Percentiles rank a stretch among this genome's conserved stretches.
Evolutionary conservation across 768 basidiomycete genomes (phyloP).

Genomic region (Pleurotus sapidus): DNA sequence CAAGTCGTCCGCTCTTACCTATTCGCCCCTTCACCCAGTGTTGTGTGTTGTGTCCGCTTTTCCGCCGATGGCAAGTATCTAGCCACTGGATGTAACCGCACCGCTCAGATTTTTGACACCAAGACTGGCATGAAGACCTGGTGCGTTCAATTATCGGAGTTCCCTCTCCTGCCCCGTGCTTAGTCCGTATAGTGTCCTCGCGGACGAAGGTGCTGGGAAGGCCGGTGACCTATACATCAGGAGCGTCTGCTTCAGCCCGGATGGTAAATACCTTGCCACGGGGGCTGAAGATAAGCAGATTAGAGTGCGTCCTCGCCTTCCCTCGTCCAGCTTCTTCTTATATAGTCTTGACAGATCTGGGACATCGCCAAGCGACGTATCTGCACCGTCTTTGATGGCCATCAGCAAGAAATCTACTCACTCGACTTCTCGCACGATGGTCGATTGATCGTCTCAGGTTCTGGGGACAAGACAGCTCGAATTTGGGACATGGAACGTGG

Average conservation of each 20-base stretch:
- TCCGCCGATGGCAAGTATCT: conserved; percentile 90
- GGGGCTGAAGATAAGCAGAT: conserved; percentile 85
- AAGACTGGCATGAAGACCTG: conserved; percentile 84
- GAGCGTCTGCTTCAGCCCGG: conserved; percentile 92
- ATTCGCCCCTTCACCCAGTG: conserved; percentile 26
- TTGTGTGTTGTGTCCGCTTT: conserved; percentile 89
- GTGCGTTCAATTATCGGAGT: conserved; percentile 38
- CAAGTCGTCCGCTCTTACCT: too few species aligned
- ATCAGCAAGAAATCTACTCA: conserved; percentile 90
- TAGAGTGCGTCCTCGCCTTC: conserved; percentile 31
- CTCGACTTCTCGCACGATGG: conserved; percentile 84
- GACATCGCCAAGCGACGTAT: conserved; percentile 78
- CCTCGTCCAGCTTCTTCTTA: background rate
- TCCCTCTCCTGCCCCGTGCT: background rate
- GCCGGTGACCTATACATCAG: conserved; percentile 87
- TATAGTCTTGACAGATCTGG: conserved; percentile 63
- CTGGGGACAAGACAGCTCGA: conserved; percentile 45
- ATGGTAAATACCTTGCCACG: conserved; percentile 90
- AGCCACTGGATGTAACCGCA: conserved; percentile 90
- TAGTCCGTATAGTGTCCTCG: conserved; percentile 52
- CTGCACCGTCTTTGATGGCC: conserved; percentile 73
- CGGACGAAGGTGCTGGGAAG: conserved; percentile 72
- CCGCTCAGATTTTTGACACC: conserved; percentile 93
- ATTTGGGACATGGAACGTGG: conserved; percentile 30
- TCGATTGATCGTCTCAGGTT: conserved; percentile 74